Base-by-base conservation (phyloP, 164 flowering plant genomes). In the Magnolia officinalis region DNA sequence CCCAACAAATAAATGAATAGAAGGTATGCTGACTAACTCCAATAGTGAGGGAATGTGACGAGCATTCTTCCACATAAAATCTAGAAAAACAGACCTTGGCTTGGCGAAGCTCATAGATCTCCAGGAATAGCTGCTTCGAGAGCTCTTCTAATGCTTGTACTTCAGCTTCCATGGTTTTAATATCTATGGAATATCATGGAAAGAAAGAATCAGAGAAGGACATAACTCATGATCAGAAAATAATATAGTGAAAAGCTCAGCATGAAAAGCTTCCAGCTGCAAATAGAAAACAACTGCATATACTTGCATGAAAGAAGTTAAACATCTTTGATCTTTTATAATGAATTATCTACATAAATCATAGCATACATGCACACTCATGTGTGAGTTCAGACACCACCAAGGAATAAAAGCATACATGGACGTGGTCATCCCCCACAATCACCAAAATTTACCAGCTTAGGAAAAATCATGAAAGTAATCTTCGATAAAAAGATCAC, bases 101-200 rank as follows among this genome's bases (percentile, higher is more conserved):
- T 84, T 90, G 97, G 31, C 99, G 95, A 76, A 94, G 96, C 85
- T 96, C 99, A 87, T 88, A 96, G 72, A 94, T 90, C 81, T 96
- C 99, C 84, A 94, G 77, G 77, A 96, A 96, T 2, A 96, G 88
- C 78, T 94, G 99, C 87, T 91, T 94, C 76, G 97, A 92, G 8
- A 96, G 96, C 85, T 96, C 99, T 79, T 96, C 99, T 65, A 96
- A 82, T 69, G 91, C 91, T 81, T 90, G 92, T 24, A 94, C 95
- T 83, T 96, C 99, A 16, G 94, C 93, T 81, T 96, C 94, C 92
- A 94, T 79, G 87, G 67, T 87, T 89, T 85, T 95, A 21, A 93
- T 93, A 80, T 93, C 99, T 95, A 78, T 72, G 82, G 16, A 76
- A 65, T 9, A 65, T 50, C 29, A 52, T 61, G 37, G 58, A 20